Evolutionary conservation across 106 monocot species (phyloP).

Genomic region (Apostasia shenzhenica): DNA sequence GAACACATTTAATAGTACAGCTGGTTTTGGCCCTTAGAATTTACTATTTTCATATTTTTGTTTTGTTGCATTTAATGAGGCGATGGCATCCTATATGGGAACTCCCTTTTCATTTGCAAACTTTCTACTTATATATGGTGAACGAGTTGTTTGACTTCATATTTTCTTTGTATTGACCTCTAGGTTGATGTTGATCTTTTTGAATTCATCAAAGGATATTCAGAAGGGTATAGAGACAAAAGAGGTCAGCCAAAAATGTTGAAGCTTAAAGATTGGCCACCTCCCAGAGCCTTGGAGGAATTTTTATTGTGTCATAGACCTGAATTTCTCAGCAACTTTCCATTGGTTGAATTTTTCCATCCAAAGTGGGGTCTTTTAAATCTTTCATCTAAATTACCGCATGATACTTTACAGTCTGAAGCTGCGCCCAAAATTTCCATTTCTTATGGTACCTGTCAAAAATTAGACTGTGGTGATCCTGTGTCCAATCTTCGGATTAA

Average conservation of each 20-base stretch:
- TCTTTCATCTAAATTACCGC: conserved; percentile 80
- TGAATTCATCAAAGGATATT: conserved; percentile 80
- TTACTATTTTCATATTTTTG: background rate
- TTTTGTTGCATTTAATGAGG: background rate
- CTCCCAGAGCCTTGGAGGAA: conserved; percentile 59
- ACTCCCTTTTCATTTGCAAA: no score
- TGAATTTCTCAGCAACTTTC: conserved; percentile 77
- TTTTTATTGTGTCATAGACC: conserved; percentile 83
- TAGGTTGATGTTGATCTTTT: conserved; percentile 79
- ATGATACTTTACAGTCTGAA: conserved; percentile 58
- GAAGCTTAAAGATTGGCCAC: conserved; percentile 86
- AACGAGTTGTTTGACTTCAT: no score
- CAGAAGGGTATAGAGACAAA: conserved; percentile 32
- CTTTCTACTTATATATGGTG: no score
- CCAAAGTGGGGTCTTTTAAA: conserved; percentile 82
- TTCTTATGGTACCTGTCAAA: conserved; percentile 52
- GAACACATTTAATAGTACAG: background rate
- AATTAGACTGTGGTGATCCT: conserved; percentile 42
- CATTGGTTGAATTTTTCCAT: conserved; percentile 88
- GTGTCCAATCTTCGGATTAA: conserved; percentile 65
- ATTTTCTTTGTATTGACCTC: background rate
- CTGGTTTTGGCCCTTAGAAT: background rate
- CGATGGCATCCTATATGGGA: background rate
- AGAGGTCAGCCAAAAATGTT: conserved; percentile 44
- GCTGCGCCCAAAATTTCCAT: conserved; percentile 67